A percentile compares a stretch with the other conserved stretches of the same genome.
Conservation (phyloP, 352 stramenopile species). For the Pythium brassicae region DNA sequence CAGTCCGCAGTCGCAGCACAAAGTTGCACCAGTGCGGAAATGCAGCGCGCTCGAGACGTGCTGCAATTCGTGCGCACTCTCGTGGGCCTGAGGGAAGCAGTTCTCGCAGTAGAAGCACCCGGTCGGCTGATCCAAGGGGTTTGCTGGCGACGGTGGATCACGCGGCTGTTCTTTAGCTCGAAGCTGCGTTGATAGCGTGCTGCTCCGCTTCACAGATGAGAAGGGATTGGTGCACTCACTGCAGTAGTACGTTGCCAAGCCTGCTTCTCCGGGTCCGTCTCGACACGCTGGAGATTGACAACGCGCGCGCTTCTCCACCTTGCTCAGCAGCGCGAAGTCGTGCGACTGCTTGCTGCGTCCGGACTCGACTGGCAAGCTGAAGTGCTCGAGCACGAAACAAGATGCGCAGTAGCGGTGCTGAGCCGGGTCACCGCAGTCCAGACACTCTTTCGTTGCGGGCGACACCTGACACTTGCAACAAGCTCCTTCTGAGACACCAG, state of each 20-base stretch:
- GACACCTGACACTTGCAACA: constrained; percentile 34
- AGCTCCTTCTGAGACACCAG: constrained; percentile 17
- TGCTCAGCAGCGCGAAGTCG: constrained; percentile 48
- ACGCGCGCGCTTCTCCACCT: constrained; percentile 15
- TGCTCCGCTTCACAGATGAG: too few species aligned
- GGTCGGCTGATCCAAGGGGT: not conserved
- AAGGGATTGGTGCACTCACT: constrained; percentile 18
- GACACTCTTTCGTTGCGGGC: constrained; percentile 44
- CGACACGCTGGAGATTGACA: constrained; percentile 27
- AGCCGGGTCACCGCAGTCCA: constrained; percentile 33
- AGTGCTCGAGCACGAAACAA: constrained; percentile 58
- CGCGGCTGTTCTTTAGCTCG: not conserved
- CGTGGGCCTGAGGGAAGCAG: constrained; percentile 46
- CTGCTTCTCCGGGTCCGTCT: constrained; percentile 3
- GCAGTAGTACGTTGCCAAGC: constrained; percentile 38
- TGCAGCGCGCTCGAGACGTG: constrained; percentile 43
- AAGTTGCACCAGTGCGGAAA: constrained; percentile 40
- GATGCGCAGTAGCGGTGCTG: constrained; percentile 32
- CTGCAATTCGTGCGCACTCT: constrained; percentile 33
- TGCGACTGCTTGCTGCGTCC: constrained; percentile 25
- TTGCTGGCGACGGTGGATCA: not conserved
- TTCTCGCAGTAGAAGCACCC: constrained; percentile 64
- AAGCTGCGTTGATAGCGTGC: not conserved
- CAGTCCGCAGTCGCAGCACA: constrained; percentile 50
- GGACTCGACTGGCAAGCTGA: not conserved